Base-by-base conservation (phyloP, 352 stramenopile species). In the Pythium coloratum region DNA sequence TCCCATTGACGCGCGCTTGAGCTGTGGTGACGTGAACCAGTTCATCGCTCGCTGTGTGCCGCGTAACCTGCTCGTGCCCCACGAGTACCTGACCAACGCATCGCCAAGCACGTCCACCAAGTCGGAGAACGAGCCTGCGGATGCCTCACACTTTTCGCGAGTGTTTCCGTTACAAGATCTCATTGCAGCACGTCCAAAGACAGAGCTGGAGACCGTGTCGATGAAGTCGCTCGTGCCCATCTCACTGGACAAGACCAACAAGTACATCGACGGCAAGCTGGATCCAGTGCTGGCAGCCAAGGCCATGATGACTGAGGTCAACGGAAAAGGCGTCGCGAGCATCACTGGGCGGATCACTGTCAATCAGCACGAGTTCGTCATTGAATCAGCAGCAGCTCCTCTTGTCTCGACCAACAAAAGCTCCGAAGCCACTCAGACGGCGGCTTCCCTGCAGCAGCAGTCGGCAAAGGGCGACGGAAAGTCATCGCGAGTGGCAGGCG, bases 21-120 rank as follows among this genome's bases (percentile, higher is more conserved):
- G 81, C 60, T 96, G 88, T 61, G 88, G 88, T 1, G 87, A 96
- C 55, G 88, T 82, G 28, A 96, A 96, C 64, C 88, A 93, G 67
- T 87, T 96, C 33, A 89, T 96, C 46, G 80, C 86, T 2, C 83
- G 88, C 4, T 96, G 88, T 59, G 81, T 72, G 13, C 88, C 88
- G 7, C 78, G 82, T 6, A 89, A 77, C 32, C 65, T 96, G 6
- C 77, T 96, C 51, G 66, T 94, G 0, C 84, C 88, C 0, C 63
- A 78, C 30, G 86, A 94, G 30, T 93, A 84, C 59, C 86, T 50
- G 36, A 49, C 36, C 66, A 33, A 55, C 44, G 34, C 28, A 28
- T 59, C 16, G 32, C 8, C 59, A 55, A 73, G 50, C 65, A 62
- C 20, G 30, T 40, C 6, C 42, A 73, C 33, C 62, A 82, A 49